Conservation (phyloP, 345 rosid species). For the Draba incana region DNA sequence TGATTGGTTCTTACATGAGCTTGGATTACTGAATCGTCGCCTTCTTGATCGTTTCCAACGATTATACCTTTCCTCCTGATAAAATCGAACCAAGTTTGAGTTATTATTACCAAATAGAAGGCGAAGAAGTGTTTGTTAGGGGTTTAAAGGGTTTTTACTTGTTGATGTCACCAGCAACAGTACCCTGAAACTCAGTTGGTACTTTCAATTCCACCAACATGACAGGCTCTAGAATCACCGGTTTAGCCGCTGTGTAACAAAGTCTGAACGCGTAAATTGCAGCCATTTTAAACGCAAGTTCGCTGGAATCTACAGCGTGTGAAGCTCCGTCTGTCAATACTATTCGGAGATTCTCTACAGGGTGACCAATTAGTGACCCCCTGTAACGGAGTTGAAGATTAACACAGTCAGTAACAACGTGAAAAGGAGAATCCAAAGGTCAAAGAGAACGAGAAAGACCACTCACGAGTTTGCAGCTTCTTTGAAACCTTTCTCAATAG, state of each 20-base stretch:
- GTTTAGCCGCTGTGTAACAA: conserved; percentile 87
- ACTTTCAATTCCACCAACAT: conserved; percentile 96
- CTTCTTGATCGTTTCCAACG: conserved; percentile 96
- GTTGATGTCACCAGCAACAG: conserved; percentile 95
- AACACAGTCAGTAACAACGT: neutral
- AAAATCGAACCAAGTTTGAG: conserved; percentile 17
- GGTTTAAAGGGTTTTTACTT: conserved; percentile 55
- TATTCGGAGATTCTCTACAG: conserved; percentile 85
- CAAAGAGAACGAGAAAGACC: neutral
- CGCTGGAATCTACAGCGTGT: conserved; percentile 97
- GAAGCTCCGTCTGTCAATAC: conserved; percentile 94
- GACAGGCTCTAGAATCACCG: conserved; percentile 91
- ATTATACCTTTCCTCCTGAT: conserved; percentile 96
- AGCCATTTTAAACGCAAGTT: conserved; percentile 96
- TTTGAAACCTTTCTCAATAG: conserved; percentile 96
- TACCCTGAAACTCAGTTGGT: conserved; percentile 97
- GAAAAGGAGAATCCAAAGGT: neutral
- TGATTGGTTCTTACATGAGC: conserved; percentile 61
- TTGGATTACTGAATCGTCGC: conserved; percentile 82
- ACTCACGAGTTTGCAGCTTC: conserved; percentile 99
- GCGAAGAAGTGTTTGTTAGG: neutral
- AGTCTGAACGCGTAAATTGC: conserved; percentile 97
- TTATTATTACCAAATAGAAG: neutral
- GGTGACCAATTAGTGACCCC: conserved; percentile 95
- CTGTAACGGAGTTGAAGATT: conserved; percentile 45